Percentiles rank a stretch among this genome's conserved stretches.
These are phyloP conservation scores for Neocatenulostroma microsporum DNA, from an alignment of 2,329 filamentous ascomycete species.

Conservation along the genomic window DNA sequence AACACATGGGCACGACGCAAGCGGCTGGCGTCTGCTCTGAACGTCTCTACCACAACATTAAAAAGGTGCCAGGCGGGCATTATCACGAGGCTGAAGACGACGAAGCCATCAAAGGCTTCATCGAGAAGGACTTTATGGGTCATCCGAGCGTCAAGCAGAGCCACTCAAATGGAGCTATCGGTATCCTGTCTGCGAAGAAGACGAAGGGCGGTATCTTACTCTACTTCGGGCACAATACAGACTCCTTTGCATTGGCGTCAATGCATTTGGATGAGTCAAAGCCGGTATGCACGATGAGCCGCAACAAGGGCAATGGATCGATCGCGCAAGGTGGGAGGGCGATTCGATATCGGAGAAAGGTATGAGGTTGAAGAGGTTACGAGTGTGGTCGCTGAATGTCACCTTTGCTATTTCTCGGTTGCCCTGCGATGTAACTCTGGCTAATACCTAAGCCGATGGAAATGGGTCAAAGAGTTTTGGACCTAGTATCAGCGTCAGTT, in stretches of 20 bases:
- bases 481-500: too few species aligned
- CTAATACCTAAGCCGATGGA: too few species aligned
- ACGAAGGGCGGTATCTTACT: slow-evolving; percentile 66
- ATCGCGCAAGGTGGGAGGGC: slow-evolving; percentile 26
- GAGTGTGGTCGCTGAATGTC: slow-evolving; percentile 1
- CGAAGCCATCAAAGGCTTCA: slow-evolving; percentile 66
- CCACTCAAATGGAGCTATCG: slow-evolving; percentile 78
- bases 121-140: slow-evolving; percentile 83
- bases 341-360: slow-evolving; percentile 13
- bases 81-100: slow-evolving; percentile 48
- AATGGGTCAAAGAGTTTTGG: too few species aligned
- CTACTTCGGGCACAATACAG: slow-evolving; percentile 95
- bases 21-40: slow-evolving; percentile 82
- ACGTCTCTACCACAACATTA: slow-evolving; percentile 62
- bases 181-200: slow-evolving; percentile 85
- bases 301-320: slow-evolving; percentile 49
- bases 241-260: slow-evolving; percentile 74
- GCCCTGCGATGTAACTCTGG: too few species aligned
- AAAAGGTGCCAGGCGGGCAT: slow-evolving; percentile 51
- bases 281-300: slow-evolving; percentile 82
- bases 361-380: slow-evolving; percentile 1
- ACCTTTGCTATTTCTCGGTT: too few species aligned
- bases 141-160: slow-evolving; percentile 79
- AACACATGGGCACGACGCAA: slow-evolving; percentile 95
- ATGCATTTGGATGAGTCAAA: slow-evolving; percentile 72